A percentile compares a stretch with the other conserved stretches of the same genome.
These are phyloP conservation scores for Ustilago curta DNA, from an alignment of 1,284 basidiomycete species.

Conservation along the genomic window DNA sequence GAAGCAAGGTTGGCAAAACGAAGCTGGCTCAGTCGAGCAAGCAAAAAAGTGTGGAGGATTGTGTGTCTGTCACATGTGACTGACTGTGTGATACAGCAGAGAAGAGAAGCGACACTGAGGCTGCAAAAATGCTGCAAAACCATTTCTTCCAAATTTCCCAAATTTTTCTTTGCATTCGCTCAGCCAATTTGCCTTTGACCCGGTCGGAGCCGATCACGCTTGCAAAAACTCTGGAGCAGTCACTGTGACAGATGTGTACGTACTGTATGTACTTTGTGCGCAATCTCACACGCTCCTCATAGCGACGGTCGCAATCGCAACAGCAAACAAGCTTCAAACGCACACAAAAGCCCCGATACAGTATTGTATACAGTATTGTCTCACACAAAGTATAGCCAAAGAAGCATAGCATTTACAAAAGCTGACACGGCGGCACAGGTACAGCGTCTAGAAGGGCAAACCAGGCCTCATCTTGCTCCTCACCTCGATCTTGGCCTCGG, in stretches of 20 bases:
- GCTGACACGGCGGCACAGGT: too few relatives aligned
- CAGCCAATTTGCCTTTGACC: neutral
- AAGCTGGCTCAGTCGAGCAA: neutral
- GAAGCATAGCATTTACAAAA: too few relatives aligned
- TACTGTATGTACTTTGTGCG: neutral
- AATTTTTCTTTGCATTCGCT: slow-evolving; percentile 7
- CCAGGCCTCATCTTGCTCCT: slow-evolving; percentile 46
- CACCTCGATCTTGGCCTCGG: slow-evolving; percentile 13
- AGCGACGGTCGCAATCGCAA: too few relatives aligned
- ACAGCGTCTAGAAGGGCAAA: slow-evolving; percentile 32
- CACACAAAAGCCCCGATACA: too few relatives aligned
- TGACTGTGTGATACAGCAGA: too few relatives aligned
- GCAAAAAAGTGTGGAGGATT: slow-evolving; percentile 6
- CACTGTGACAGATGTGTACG: too few relatives aligned
- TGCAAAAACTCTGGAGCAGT: too few relatives aligned
- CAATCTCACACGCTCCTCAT: too few relatives aligned
- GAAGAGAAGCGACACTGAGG: too few relatives aligned
- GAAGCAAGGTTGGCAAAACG: neutral
- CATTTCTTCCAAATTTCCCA: slow-evolving; percentile 13
- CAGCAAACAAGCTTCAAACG: too few relatives aligned
- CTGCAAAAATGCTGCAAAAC: neutral
- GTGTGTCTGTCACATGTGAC: neutral
- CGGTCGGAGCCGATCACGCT: slow-evolving; percentile 32
- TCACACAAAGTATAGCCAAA: too few relatives aligned
- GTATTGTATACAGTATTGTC: too few relatives aligned